Conservation (phyloP, 768 basidiomycete species). For the Trametes sanguinea region DNA sequence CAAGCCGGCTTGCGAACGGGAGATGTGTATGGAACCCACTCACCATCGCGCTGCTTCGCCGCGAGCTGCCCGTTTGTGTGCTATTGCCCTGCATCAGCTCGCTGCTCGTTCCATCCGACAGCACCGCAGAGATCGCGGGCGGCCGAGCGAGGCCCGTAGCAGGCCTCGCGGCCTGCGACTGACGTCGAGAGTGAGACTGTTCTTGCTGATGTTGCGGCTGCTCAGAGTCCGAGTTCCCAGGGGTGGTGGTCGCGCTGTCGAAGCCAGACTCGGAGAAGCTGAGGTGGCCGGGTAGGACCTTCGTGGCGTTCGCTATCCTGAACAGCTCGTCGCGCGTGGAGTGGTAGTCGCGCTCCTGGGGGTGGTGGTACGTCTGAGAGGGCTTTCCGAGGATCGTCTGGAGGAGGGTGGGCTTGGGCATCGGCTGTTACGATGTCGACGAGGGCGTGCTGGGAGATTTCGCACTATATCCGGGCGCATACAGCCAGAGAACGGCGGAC, state of each 20-base stretch:
- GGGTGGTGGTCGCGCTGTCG: constrained; percentile 27
- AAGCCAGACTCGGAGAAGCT: constrained; percentile 19
- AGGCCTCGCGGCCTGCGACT: background rate
- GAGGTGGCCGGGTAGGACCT: constrained; percentile 20
- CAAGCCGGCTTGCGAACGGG: background rate
- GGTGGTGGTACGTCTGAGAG: constrained; percentile 60
- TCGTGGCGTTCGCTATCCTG: constrained; percentile 40
- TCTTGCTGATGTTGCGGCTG: constrained; percentile 1
- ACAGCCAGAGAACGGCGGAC: constrained; percentile 7
- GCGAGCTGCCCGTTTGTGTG: background rate
- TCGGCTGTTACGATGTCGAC: constrained; percentile 29
- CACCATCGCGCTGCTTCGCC: constrained; percentile 13
- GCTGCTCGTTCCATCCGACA: background rate
- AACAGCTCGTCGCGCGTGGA: constrained; percentile 54
- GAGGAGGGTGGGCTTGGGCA: constrained; percentile 58
- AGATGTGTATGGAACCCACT: background rate
- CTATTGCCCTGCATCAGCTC: background rate
- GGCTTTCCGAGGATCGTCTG: constrained; percentile 65
- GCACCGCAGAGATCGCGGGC: background rate
- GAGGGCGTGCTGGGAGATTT: constrained; percentile 7
- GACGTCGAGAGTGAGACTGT: background rate
- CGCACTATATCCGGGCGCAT: constrained; percentile 12
- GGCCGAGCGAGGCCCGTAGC: constrained; percentile 3
- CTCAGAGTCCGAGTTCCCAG: constrained; percentile 22
- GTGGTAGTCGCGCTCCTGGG: constrained; percentile 48